Percentiles rank a stretch among this genome's conserved stretches.
phyloP scores from a whole-genome alignment of 345 rosid species.

The Sapria himalayana region DNA sequence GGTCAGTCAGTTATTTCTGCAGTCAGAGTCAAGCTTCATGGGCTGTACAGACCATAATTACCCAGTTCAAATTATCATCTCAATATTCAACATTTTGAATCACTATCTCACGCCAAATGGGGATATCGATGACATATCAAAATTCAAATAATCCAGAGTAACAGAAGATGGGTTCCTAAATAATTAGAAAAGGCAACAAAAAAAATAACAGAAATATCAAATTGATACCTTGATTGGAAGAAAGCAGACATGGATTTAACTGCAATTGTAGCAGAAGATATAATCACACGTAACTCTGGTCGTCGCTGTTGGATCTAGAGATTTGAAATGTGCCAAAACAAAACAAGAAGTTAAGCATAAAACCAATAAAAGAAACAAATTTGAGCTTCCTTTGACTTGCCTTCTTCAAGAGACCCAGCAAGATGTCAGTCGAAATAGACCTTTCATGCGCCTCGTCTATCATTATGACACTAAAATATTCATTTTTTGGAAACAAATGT shows the following conservation, averaged over 20 bases:
- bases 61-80: too few species aligned
- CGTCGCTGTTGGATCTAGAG: conserved; percentile 67
- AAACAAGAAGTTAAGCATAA: not conserved
- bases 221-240: conserved; percentile 48
- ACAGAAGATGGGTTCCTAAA: not conserved
- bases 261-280: conserved; percentile 94
- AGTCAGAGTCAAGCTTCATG: too few species aligned
- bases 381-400: conserved; percentile 15
- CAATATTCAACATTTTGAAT: too few species aligned
- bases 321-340: conserved; percentile 6
- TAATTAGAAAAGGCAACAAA: not conserved
- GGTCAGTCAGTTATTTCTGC: too few species aligned
- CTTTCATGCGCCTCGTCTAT: conserved; percentile 99
- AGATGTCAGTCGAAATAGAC: conserved; percentile 83
- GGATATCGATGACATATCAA: not conserved
- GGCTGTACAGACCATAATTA: too few species aligned
- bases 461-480: conserved; percentile 66
- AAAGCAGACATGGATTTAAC: conserved; percentile 69
- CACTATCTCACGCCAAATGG: too few species aligned
- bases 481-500: not conserved
- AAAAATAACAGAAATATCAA: conserved; percentile 1
- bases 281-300: conserved; percentile 73
- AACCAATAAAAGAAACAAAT: not conserved
- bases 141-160: not conserved
- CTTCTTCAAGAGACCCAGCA: conserved; percentile 89